phyloP scores from a whole-genome alignment of 1,139 yeast genomes.

The Candida tetrigidarum region DNA sequence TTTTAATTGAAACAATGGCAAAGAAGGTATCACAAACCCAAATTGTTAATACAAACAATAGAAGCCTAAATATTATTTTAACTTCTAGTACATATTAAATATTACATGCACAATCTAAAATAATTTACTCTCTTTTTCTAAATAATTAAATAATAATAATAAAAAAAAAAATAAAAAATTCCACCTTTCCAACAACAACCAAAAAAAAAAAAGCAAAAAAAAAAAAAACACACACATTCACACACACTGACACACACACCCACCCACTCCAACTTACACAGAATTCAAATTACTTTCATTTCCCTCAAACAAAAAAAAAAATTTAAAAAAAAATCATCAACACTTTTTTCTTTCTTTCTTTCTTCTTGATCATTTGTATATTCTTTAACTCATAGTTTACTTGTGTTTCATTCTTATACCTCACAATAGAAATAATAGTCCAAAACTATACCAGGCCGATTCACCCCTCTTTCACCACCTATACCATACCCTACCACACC shows the following conservation, averaged over 20 bases:
- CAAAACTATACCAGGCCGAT: no score
- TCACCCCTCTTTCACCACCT: background rate
- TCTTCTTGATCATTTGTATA: no score
- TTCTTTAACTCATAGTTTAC: background rate
- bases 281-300: background rate
- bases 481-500: background rate
- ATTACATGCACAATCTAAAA: constrained; percentile 1
- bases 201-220: constrained; percentile 1
- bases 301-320: constrained; percentile 1
- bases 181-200: constrained; percentile 4
- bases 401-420: background rate
- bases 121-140: background rate
- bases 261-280: constrained; percentile 1
- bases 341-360: constrained; percentile 1
- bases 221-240: background rate
- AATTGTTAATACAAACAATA: background rate
- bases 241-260: no score
- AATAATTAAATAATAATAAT: background rate
- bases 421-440: no score
- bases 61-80: background rate
- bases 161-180: background rate
- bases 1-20: background rate
- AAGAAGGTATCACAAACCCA: background rate
- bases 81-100: background rate
- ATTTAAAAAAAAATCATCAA: background rate